These are phyloP conservation scores for Phytophthora lateralis DNA, from an alignment of 352 stramenopile species.

Conservation along the genomic window DNA sequence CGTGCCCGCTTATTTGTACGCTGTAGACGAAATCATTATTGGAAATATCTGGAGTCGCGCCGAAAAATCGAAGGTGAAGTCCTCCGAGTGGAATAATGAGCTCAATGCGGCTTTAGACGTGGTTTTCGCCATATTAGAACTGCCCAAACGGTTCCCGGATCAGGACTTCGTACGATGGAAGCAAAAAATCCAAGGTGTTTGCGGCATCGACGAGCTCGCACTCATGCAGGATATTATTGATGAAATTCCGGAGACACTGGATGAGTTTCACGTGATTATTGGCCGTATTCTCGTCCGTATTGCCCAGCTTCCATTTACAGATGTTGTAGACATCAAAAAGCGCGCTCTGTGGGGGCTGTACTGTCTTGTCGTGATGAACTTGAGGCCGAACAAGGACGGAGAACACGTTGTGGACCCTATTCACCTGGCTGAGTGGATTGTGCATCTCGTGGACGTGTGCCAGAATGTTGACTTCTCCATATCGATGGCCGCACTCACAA, in stretches of 20 bases:
- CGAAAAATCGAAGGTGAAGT: conserved; percentile 69
- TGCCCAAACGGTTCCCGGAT: conserved; percentile 75
- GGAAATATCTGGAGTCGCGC: conserved; percentile 79
- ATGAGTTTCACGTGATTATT: conserved; percentile 74
- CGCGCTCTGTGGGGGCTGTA: conserved; percentile 83
- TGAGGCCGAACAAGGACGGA: conserved; percentile 39
- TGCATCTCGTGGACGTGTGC: conserved; percentile 82
- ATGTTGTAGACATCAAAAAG: conserved; percentile 83
- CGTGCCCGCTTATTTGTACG: conserved; percentile 81
- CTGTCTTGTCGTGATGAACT: conserved; percentile 72
- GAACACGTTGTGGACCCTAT: conserved; percentile 43
- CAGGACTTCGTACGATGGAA: conserved; percentile 86
- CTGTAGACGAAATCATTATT: conserved; percentile 85
- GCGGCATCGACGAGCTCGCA: conserved; percentile 34
- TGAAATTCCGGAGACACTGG: conserved; percentile 70
- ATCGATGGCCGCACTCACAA: conserved; percentile 76
- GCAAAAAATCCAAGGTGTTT: conserved; percentile 65
- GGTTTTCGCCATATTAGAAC: conserved; percentile 71
- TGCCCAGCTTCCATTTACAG: conserved; percentile 69
- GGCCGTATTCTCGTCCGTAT: conserved; percentile 81
- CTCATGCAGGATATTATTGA: conserved; percentile 59
- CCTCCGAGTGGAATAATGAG: conserved; percentile 84
- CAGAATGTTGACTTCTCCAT: conserved; percentile 76
- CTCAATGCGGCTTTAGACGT: conserved; percentile 78
- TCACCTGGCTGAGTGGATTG: conserved; percentile 76